Evolutionary conservation across 371 early-diverging fungal genomes (phyloP), one percentile per base, ranked within the genome.

Genomic region (Gilbertella persicaria): DNA sequence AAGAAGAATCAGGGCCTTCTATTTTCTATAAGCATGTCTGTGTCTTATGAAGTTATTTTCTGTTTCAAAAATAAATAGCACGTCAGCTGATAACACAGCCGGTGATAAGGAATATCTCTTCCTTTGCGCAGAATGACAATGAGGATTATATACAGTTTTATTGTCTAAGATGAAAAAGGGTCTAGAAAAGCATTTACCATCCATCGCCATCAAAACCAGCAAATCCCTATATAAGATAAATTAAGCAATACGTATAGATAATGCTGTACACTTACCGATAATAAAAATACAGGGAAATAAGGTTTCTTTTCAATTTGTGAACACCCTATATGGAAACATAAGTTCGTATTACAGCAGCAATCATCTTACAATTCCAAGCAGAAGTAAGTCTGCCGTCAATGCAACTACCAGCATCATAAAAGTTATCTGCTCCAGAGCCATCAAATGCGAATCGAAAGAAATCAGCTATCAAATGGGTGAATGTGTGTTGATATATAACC

Each of bases 401-500:
- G 66, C 98, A 98, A n/a, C 87, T 72, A 19, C 98, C 98, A 21
- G 98, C 97, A 56, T 94, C 90, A 71, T 91, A 94, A 58, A 92
- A 95, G 71, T 94, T 95, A 65, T 94, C 94, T 0, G 91, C 93
- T 10, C 98, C 98, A 28, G 93, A 92, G 0, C 98, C 98, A 69
- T 98, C 97, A 73, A 98, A 98, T 0, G 92, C 98, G 55, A 87
- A 86, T 25, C 91, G 77, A 85, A 98, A 98, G 62, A 98, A 98
- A 61, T 98, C 98, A 5, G 84, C 82, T 66, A 58, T 9, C 4
- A 20, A 40, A 28, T n/a, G n/a, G n/a, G n/a, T n/a, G n/a, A 29
- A 44, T 19, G 44, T 37, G 2, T n/a, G 13, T 55, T 29, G 39
- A 42, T 29, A 30, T 45, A 23, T 13, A 14, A 17, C 2, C 20